A percentile compares a stretch with the other conserved stretches of the same genome.
Conservation (phyloP, 1,139 yeast species). For the Yamadazyma buinensis region DNA sequence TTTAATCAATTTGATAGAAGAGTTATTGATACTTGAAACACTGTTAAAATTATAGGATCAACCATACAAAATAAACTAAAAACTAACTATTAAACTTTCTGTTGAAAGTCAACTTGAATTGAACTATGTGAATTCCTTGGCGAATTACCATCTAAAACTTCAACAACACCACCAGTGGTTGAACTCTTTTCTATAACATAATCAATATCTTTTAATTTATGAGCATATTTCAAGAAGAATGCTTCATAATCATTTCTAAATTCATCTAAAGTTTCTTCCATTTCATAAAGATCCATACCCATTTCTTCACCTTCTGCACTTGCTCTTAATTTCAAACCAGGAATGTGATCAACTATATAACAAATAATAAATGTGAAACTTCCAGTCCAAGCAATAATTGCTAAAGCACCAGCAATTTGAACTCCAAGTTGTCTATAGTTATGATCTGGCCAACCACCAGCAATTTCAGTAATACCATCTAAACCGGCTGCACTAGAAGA, state of each 20-base stretch:
- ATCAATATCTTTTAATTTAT: slow-evolving; percentile 15
- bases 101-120: slow-evolving; percentile 9
- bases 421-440: slow-evolving; percentile 86
- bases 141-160: slow-evolving; percentile 15
- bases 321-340: slow-evolving; percentile 78
- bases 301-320: slow-evolving; percentile 79
- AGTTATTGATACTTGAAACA: too few relatives aligned
- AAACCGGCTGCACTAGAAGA: slow-evolving; percentile 86
- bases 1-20: too few relatives aligned
- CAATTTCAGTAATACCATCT: slow-evolving; percentile 57
- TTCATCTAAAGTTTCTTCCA: slow-evolving; percentile 29
- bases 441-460: slow-evolving; percentile 93
- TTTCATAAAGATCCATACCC: slow-evolving; percentile 44
- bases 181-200: slow-evolving; percentile 10
- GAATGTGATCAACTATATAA: slow-evolving; percentile 71
- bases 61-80: too few relatives aligned
- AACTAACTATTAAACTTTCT: slow-evolving; percentile 10
- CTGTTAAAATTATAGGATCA: too few relatives aligned
- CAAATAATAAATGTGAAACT: slow-evolving; percentile 69
- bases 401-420: slow-evolving; percentile 81
- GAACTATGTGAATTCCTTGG: slow-evolving; percentile 15
- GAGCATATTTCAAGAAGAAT: slow-evolving; percentile 17
- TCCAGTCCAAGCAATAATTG: slow-evolving; percentile 79
- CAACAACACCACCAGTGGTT: slow-evolving; percentile 4
- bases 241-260: slow-evolving; percentile 21